These are phyloP conservation scores for Pichia kudriavzevii DNA, from an alignment of 1,139 yeast species.

Conservation along the genomic window DNA sequence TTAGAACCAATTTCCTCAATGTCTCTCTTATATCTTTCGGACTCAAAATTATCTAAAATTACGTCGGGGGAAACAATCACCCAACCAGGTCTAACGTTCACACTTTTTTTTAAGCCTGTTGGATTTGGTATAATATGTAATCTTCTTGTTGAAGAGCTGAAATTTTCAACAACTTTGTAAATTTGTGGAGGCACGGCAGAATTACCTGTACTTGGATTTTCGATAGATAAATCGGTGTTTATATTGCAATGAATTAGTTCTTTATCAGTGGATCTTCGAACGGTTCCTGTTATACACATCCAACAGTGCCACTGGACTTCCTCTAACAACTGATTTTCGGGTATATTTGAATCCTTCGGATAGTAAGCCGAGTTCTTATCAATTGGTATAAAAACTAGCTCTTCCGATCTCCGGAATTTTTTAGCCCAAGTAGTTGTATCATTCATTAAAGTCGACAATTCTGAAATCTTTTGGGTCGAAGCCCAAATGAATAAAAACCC, in stretches of 20 bases:
- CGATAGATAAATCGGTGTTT: conserved; percentile 79
- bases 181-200: conserved; percentile 69
- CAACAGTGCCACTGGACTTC: conserved; percentile 87
- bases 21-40: conserved; percentile 36
- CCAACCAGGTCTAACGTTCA: conserved; percentile 81
- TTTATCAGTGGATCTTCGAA: conserved; percentile 73
- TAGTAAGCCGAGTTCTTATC: conserved; percentile 53
- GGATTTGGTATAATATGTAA: conserved; percentile 75
- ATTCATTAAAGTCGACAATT: conserved; percentile 44
- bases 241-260: conserved; percentile 87
- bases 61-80: conserved; percentile 83
- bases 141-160: conserved; percentile 72
- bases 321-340: conserved; percentile 38
- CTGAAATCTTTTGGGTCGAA: conserved; percentile 61
- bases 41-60: conserved; percentile 60
- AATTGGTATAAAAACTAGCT: conserved; percentile 61
- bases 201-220: conserved; percentile 31
- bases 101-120: conserved; percentile 56
- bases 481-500: conserved; percentile 87
- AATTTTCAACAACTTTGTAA: conserved; percentile 83
- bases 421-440: conserved; percentile 57
- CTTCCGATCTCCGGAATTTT: conserved; percentile 85
- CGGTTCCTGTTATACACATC: conserved; percentile 96
- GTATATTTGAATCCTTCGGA: conserved; percentile 39
- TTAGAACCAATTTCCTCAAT: conserved; percentile 37